These are phyloP conservation scores for Bipolaris sorokiniana DNA, from an alignment of 2,329 filamentous ascomycete species.

Conservation along the genomic window DNA sequence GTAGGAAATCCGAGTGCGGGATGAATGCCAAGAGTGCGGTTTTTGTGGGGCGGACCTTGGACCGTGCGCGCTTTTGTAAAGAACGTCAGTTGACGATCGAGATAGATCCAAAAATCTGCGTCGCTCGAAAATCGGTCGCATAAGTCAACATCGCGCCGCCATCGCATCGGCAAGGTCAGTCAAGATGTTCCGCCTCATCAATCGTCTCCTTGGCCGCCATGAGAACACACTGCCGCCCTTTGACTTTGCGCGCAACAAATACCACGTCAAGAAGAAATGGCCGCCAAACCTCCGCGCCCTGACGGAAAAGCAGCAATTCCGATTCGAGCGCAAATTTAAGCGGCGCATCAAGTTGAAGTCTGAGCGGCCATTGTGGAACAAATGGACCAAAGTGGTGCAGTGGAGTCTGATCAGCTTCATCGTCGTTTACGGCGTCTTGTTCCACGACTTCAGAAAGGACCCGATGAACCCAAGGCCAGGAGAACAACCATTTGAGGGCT, in stretches of 20 bases:
- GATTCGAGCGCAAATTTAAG: constrained; percentile 80
- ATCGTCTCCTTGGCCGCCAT: constrained; percentile 56
- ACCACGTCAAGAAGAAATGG: constrained; percentile 74
- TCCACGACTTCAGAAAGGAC: constrained; percentile 61
- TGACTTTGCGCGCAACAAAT: constrained; percentile 61
- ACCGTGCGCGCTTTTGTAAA: constrained; percentile 8
- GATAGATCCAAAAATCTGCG: constrained; percentile 13
- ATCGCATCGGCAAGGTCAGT: constrained; percentile 10
- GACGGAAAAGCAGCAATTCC: constrained; percentile 74
- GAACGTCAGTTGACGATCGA: constrained; percentile 22
- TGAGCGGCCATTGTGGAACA: constrained; percentile 68
- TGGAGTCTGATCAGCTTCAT: constrained; percentile 56
- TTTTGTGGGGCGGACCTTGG: constrained; percentile 1
- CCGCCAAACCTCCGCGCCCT: constrained; percentile 77
- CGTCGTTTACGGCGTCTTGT: constrained; percentile 64
- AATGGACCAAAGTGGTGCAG: constrained; percentile 69
- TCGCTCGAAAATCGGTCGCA: constrained; percentile 5
- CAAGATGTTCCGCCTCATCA: constrained; percentile 50
- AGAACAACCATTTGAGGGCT: constrained; percentile 39
- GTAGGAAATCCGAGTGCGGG: constrained; percentile 2
- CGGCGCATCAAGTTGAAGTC: constrained; percentile 68
- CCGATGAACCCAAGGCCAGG: constrained; percentile 41
- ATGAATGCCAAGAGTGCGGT: constrained; percentile 2
- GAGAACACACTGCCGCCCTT: constrained; percentile 46
- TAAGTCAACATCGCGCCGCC: constrained; percentile 1